Evolutionary conservation across 495 filamentous ascomycete genomes (phyloP), one percentile per base, ranked within the genome.

Genomic region (Coniosporium apollinis): DNA sequence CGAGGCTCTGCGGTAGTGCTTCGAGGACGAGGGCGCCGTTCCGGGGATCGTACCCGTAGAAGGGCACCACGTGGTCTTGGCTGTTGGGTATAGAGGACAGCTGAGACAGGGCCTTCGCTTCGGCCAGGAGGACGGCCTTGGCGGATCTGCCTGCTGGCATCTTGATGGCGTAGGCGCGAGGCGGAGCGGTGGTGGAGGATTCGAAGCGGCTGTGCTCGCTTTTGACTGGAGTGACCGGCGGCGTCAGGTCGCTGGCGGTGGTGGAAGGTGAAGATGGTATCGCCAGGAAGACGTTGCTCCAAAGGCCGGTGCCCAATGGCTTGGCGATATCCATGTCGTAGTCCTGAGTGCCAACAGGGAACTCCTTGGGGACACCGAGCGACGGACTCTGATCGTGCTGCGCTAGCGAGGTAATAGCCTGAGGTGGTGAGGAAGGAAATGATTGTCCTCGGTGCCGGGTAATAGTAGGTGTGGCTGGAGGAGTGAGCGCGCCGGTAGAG

Each of bases 201-300:
- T n/a, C n/a, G n/a, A n/a, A n/a, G n/a, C n/a, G 15, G 47, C 38
- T 21, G 49, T 48, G n/a, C n/a, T n/a, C n/a, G n/a, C n/a, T n/a
- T n/a, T n/a, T n/a, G n/a, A n/a, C n/a, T 56, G 70, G 51, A 4
- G 66, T 69, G 13, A 55, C 55, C 6, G 69, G 71, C 11, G 66
- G 63, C 26, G 62, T 65, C 20, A 51, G 32, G 33, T 24, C 19
- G 33, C 36, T 19, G 32, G 28, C 40, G n/a, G 51, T n/a, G 33
- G 4, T 25, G 15, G 19, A 13, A 20, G 8, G 30, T 31, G 19
- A 11, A 19, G 15, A 19, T 32, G 50, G 21, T 20, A 45, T 28
- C 3, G 49, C 70, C 34, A 60, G 62, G 50, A 70, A 73, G 8
- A 78, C 73, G 10, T 60, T 62, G 46, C 73, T 78, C 72, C 72